A percentile compares a stretch with the other conserved stretches of the same genome.
phyloP scores from a whole-genome alignment of 1,284 basidiomycete species.

The Prillingera fragicola region DNA sequence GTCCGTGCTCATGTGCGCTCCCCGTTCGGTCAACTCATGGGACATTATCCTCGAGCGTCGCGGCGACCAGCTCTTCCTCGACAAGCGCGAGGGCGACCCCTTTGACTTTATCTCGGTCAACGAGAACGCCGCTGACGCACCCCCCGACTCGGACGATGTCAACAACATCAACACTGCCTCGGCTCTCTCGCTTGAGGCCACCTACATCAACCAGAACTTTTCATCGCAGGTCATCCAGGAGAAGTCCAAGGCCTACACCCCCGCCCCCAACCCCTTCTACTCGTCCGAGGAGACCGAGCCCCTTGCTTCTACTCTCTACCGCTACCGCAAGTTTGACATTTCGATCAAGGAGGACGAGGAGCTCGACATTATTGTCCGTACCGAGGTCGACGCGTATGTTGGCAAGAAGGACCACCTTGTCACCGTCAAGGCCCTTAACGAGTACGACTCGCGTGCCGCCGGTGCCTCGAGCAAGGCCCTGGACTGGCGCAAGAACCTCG shows the following conservation, averaged over 20 bases:
- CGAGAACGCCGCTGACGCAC: constrained; percentile 95
- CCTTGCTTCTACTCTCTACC: constrained; percentile 89
- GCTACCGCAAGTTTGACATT: constrained; percentile 94
- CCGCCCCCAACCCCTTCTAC: constrained; percentile 91
- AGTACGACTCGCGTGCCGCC: constrained; percentile 87
- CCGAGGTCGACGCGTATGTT: constrained; percentile 89
- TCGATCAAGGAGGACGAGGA: constrained; percentile 81
- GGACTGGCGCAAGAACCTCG: constrained; percentile 94
- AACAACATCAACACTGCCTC: constrained; percentile 83
- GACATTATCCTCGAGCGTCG: constrained; percentile 94
- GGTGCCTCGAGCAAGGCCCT: constrained; percentile 63
- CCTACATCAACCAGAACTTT: constrained; percentile 99
- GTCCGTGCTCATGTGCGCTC: constrained; percentile 91
- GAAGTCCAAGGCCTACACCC: constrained; percentile 53
- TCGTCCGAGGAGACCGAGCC: constrained; percentile 90
- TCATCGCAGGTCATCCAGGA: constrained; percentile 91
- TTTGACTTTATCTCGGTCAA: constrained; percentile 98
- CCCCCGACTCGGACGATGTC: constrained; percentile 72
- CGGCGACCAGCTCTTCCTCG: constrained; percentile 89
- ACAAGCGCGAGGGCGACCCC: constrained; percentile 96
- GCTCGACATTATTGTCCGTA: constrained; percentile 84
- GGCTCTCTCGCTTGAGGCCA: constrained; percentile 91
- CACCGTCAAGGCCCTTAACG: constrained; percentile 92
- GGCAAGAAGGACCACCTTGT: constrained; percentile 59
- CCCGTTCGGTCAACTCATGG: constrained; percentile 96